Evolutionary conservation across 768 basidiomycete genomes (phyloP), one percentile per base, ranked within the genome.

Genomic region (Suillus subluteus): DNA sequence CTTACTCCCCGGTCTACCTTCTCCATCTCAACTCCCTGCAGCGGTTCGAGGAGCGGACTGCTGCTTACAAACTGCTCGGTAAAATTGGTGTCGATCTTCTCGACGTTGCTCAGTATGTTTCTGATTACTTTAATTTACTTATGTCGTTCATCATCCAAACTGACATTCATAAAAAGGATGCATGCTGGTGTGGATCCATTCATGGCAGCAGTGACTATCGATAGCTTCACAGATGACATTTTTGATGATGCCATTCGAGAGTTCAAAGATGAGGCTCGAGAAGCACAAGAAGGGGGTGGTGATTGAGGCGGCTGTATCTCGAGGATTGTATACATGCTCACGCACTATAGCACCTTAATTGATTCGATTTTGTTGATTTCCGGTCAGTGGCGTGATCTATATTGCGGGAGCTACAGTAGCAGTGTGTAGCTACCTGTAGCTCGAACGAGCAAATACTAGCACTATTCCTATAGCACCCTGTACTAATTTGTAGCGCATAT

Each of bases 1-100:
- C 67, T 35, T 68, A 68, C n/a, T 18, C n/a, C 18, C 44, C 15
- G 13, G 66, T 66, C 40, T 68, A 67, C 48, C 6, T 13, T 13
- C 6, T 32, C 26, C 67, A 68, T 62, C 61, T 68, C 50, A 37
- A n/a, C 44, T 41, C 23, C 38, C 26, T 68, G 32, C 38, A 7
- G 37, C 18, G 35, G 18, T 68, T 68, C 21, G 61, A 54, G 0
- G 30, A 68, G 35, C 40, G 56, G 23, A 67, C 67, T 5, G 37
- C 18, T 12, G 56, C 30, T 15, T 67, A 65, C 54, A 50, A 62
- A 37, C 40, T 67, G n/a, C 26, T 67, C 15, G 50, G 40, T 41
- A 44, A 52, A 44, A 58, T 67, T 48, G 43, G 26, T 55, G 43
- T 41, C 35, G 6, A 37, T 30, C 35, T 66, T 38, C 59, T 59